A percentile compares a stretch with the other conserved stretches of the same genome.
Conservation (phyloP, 257 asterid species). For the Penstemon newberryi region DNA sequence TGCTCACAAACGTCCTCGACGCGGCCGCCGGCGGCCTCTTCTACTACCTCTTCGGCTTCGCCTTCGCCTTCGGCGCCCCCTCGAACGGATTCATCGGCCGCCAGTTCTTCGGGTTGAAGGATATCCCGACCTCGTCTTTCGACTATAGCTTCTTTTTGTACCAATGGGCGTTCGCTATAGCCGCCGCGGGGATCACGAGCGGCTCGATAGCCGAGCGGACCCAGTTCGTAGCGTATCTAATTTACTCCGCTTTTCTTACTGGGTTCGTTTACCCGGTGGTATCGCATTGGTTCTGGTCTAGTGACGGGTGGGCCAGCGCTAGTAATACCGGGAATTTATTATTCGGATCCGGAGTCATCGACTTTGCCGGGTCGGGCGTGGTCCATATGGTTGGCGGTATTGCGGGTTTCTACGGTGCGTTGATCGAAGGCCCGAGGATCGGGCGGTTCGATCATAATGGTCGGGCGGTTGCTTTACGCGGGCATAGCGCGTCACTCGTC, state of each 20-base stretch:
- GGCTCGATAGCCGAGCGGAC: constrained; percentile 58
- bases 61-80: constrained; percentile 47
- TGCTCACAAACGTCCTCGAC: constrained; percentile 43
- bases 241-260: constrained; percentile 47
- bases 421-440: constrained; percentile 52
- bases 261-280: constrained; percentile 46
- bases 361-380: constrained; percentile 59
- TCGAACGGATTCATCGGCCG: constrained; percentile 57
- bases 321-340: constrained; percentile 25
- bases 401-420: constrained; percentile 44
- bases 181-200: constrained; percentile 58
- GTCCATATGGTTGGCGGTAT: constrained; percentile 52
- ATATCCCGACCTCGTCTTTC: constrained; percentile 32
- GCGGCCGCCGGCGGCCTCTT: constrained; percentile 54
- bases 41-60: constrained; percentile 56
- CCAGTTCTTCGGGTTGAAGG: constrained; percentile 42
- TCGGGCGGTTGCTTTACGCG: constrained; percentile 34
- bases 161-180: constrained; percentile 64
- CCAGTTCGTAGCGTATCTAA: constrained; percentile 46
- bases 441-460: constrained; percentile 46
- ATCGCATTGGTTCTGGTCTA: constrained; percentile 32
- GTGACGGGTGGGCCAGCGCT: constrained; percentile 53
- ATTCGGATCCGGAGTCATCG: constrained; percentile 52
- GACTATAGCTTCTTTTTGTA: constrained; percentile 51
- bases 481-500: constrained; percentile 52